Evolutionary conservation across 1,284 basidiomycete species (phyloP).

Genomic region (Cystobasidium slooffiae): DNA sequence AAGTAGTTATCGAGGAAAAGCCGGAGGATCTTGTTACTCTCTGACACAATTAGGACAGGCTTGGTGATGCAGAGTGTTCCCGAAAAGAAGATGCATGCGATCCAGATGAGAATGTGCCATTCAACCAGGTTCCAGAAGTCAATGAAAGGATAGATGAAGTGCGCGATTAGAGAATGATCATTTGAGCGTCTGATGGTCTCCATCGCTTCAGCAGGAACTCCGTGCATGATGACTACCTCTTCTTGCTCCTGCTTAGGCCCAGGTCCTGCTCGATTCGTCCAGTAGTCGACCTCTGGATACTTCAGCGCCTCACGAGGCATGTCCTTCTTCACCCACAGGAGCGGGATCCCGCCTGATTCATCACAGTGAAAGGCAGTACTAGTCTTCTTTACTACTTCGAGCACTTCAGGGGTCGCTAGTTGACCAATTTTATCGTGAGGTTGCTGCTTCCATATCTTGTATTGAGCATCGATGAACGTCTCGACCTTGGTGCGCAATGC

Average conservation of each 20-base stretch:
- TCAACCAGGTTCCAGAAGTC: constrained; percentile 1
- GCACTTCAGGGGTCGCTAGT: no score
- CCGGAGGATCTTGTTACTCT: background rate
- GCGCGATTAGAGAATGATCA: background rate
- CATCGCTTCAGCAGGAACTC: background rate
- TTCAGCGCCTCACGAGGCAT: background rate
- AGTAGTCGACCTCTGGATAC: background rate
- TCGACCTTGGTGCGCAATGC: no score
- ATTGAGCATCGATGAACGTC: no score
- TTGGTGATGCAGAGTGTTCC: background rate
- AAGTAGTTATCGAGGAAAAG: background rate
- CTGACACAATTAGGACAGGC: background rate
- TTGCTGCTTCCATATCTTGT: no score
- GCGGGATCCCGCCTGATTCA: no score
- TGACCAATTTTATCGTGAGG: no score
- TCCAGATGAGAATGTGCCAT: background rate
- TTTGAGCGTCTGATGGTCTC: background rate
- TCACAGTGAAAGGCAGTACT: no score
- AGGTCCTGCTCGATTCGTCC: background rate
- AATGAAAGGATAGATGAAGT: background rate
- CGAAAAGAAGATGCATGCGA: constrained; percentile 4
- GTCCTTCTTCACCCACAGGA: no score
- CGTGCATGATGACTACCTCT: background rate
- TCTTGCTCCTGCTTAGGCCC: background rate
- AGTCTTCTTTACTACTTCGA: no score